Evolutionary conservation across 352 stramenopile species (phyloP), one percentile per base, ranked within the genome.

Genomic region (Globisporangium orthogonon): DNA sequence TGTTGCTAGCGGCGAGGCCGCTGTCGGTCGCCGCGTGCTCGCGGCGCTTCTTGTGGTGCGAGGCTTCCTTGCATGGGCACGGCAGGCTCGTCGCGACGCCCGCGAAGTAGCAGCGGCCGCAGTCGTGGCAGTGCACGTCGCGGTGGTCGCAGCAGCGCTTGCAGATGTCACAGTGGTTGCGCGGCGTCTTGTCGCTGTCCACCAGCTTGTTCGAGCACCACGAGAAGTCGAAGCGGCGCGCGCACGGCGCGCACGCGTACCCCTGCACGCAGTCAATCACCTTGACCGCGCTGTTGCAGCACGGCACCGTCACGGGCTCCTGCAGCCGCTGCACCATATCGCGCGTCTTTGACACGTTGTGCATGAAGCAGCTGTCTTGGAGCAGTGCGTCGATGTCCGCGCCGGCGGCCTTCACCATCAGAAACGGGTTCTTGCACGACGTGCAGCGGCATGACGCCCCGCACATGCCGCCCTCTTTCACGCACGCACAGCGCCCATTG

Each of bases 91-190:
- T 74, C 35, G 78, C 72, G n/a, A 93, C 83, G 33, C 83, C 83
- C 7, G 83, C 77, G 69, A 94, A 94, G 71, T 94, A 94, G 67
- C 83, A 94, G 39, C 83, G 78, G 18, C 78, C 78, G 51, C 83
- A 94, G 65, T 89, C 78, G 60, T 86, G 49, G 66, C 83, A 94
- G 62, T 94, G 83, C 58, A 89, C 79, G 63, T 94, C 83, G n/a
- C 83, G 81, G 67, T 91, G 83, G 62, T 94, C 83, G 56, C 79
- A 89, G 64, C 83, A 94, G 47, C 83, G 79, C 62, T 89, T 94
- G 76, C 83, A 94, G 61, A 91, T 91, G 33, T 76, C 72, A 61
- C 83, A 94, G 62, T 94, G 83, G 65, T 91, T 91, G 53, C 83
- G 83, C 49, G 76, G 77, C 0, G 78, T 87, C 58, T 78, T 79